Evolutionary conservation across 1,284 basidiomycete species (phyloP).

Genomic region (Tilletia setariae): DNA sequence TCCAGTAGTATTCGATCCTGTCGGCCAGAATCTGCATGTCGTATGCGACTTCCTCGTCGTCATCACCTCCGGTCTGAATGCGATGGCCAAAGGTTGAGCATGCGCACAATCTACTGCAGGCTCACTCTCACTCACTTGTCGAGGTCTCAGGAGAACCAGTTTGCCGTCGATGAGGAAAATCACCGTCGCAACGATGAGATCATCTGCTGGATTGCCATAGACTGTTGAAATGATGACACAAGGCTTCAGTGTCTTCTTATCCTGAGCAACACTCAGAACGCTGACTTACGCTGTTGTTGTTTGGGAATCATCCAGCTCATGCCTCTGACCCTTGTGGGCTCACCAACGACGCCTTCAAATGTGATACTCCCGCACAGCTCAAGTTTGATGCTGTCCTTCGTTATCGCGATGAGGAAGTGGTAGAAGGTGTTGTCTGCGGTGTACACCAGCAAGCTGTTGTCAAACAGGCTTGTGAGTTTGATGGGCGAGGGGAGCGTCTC

Average conservation of each 20-base stretch:
- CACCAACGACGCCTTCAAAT: constrained; percentile 83
- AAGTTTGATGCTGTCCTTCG: constrained; percentile 75
- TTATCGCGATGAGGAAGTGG: constrained; percentile 88
- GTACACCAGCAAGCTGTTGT: constrained; percentile 94
- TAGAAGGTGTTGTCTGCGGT: constrained; percentile 91
- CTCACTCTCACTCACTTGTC: constrained; percentile 57
- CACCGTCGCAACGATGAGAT: constrained; percentile 88
- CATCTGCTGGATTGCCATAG: constrained; percentile 87
- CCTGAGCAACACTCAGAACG: not conserved
- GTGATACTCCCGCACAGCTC: constrained; percentile 87
- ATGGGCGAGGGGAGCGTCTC: constrained; percentile 67
- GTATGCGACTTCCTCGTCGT: constrained; percentile 85
- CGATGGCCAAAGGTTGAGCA: too few relatives aligned
- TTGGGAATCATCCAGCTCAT: constrained; percentile 96
- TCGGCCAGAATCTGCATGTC: constrained; percentile 97
- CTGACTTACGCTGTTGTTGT: constrained; percentile 77
- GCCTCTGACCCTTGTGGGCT: constrained; percentile 79
- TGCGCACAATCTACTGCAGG: not conserved
- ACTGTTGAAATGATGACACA: constrained; percentile 59
- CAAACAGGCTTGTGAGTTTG: constrained; percentile 68
- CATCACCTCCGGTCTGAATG: constrained; percentile 55
- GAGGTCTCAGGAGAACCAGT: constrained; percentile 70
- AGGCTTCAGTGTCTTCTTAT: not conserved
- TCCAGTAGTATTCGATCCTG: constrained; percentile 97
- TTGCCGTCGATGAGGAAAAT: constrained; percentile 94